phyloP scores from a whole-genome alignment of 2,329 filamentous ascomycete genomes.

The Xylaria sp. region DNA sequence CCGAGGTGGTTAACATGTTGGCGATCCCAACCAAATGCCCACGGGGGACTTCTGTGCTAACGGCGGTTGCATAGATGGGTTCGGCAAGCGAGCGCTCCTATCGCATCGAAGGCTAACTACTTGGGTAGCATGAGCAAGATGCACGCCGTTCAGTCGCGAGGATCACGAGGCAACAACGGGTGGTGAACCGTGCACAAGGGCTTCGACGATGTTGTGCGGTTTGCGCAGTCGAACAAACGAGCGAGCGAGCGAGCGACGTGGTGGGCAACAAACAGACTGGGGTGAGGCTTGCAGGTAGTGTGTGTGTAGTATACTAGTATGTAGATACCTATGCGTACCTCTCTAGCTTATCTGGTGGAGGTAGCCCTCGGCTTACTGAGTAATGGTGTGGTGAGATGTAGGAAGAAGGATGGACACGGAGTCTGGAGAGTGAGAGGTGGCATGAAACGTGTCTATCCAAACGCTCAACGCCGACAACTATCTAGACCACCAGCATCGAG shows the following conservation, averaged over 20 bases:
- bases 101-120: constrained; percentile 21
- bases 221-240: constrained; percentile 11
- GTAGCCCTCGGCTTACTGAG: background rate
- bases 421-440: background rate
- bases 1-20: constrained; percentile 65
- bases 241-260: background rate
- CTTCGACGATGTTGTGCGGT: constrained; percentile 4
- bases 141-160: constrained; percentile 12
- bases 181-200: background rate
- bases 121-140: constrained; percentile 23
- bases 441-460: constrained; percentile 22
- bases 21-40: constrained; percentile 49
- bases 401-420: background rate
- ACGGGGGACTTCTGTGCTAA: constrained; percentile 42
- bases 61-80: constrained; percentile 42
- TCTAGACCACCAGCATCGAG: constrained; percentile 15
- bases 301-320: background rate
- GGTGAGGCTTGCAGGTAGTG: constrained; percentile 4
- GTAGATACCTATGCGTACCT: no score
- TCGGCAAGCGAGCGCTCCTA: constrained; percentile 23
- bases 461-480: constrained; percentile 24
- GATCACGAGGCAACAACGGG: background rate
- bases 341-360: background rate
- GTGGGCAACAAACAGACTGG: constrained; percentile 4
- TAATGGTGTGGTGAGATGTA: background rate